phyloP scores from a whole-genome alignment of 495 filamentous ascomycete genomes.

The Tuber calosporum region DNA sequence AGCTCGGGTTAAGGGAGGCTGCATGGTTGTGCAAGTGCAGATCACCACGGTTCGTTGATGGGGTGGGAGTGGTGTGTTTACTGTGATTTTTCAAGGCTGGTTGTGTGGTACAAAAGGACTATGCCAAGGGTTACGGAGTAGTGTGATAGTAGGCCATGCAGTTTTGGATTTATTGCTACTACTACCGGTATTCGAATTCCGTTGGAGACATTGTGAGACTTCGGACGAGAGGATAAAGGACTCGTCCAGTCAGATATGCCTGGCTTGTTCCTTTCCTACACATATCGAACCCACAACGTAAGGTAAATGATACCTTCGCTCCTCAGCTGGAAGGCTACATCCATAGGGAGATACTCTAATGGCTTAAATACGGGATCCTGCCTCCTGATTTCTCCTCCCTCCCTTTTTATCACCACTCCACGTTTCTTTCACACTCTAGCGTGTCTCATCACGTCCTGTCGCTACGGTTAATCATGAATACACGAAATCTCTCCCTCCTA shows the following conservation, averaged over 20 bases:
- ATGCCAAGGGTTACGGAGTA: neutral
- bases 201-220: neutral
- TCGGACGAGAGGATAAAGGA: neutral
- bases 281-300: neutral
- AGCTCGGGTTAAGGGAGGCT: neutral
- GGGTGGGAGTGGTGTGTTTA: neutral
- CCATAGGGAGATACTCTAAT: neutral
- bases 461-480: slow-evolving; percentile 11
- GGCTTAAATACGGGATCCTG: neutral
- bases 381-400: neutral
- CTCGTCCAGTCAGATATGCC: neutral
- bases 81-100: neutral
- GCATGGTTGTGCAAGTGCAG: neutral
- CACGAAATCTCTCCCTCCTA: slow-evolving; percentile 16
- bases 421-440: neutral
- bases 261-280: neutral
- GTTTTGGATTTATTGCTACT: neutral
- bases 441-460: neutral
- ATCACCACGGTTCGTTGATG: neutral
- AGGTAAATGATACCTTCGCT: neutral
- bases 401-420: neutral
- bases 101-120: neutral
- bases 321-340: neutral
- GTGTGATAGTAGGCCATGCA: neutral
- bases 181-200: neutral